Percentiles rank a stretch among this genome's conserved stretches.
Conservation (phyloP, 345 rosid species). For the Lenwebbia sp. region DNA sequence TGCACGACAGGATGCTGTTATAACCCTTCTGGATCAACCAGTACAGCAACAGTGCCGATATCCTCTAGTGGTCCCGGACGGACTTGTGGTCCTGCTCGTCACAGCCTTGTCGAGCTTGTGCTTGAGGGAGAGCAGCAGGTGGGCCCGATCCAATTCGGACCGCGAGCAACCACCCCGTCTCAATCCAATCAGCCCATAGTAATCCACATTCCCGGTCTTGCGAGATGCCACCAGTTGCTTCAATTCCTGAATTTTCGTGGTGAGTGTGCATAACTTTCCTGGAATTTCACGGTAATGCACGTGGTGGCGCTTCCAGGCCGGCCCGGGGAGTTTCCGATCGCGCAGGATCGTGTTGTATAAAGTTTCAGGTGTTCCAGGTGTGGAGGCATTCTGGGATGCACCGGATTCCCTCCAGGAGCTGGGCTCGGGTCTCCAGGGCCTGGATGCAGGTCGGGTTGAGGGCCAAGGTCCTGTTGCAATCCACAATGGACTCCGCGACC, state of each 20-base stretch:
- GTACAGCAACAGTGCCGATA: conserved; percentile 71
- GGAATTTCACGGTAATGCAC: conserved; percentile 83
- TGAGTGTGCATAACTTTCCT: conserved; percentile 57
- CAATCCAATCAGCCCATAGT: conserved; percentile 72
- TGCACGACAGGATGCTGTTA: conserved; percentile 38
- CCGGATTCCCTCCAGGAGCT: conserved; percentile 61
- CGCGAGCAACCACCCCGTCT: conserved; percentile 77
- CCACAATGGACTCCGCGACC: conserved; percentile 75
- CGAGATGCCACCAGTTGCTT: conserved; percentile 71
- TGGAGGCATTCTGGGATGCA: conserved; percentile 86
- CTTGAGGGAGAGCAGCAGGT: conserved; percentile 52
- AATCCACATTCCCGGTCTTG: conserved; percentile 76
- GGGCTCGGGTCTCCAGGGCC: conserved; percentile 80
- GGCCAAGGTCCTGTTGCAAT: conserved; percentile 81
- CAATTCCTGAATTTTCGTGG: conserved; percentile 48
- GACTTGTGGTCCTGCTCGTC: conserved; percentile 63
- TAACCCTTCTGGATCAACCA: conserved; percentile 81
- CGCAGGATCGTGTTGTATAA: conserved; percentile 76
- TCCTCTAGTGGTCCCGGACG: conserved; percentile 57
- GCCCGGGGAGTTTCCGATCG: conserved; percentile 84
- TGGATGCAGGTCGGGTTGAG: conserved; percentile 69
- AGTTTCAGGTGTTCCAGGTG: conserved; percentile 76
- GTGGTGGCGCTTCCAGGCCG: conserved; percentile 82
- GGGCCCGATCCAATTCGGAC: conserved; percentile 88
- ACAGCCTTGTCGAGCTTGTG: conserved; percentile 82